These are phyloP conservation scores for Camelina hispida DNA, from an alignment of 345 rosid genomes.

Conservation along the genomic window DNA sequence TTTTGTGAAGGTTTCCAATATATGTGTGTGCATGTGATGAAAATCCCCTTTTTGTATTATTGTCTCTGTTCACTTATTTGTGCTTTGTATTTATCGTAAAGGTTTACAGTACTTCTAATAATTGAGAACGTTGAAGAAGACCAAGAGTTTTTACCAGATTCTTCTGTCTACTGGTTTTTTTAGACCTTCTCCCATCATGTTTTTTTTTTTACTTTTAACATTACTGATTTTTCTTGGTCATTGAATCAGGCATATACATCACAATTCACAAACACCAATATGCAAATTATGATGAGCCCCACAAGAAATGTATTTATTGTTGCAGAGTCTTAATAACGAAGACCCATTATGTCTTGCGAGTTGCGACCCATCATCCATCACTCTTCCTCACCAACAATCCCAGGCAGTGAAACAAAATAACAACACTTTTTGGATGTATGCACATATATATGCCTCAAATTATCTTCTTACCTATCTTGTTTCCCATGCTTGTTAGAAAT, in stretches of 20 bases:
- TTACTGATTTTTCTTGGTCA: not conserved
- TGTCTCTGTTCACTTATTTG: constrained; percentile 12
- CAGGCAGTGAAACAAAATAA: constrained; percentile 10
- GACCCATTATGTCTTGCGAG: constrained; percentile 33
- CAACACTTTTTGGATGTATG: not conserved
- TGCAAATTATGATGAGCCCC: constrained; percentile 7
- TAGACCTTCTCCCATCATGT: not conserved
- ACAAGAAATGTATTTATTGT: constrained; percentile 34
- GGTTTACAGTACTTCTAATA: constrained; percentile 21
- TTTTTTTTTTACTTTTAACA: not conserved
- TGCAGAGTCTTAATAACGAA: constrained; percentile 38
- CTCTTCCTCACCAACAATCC: constrained; percentile 21
- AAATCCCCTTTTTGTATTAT: constrained; percentile 4
- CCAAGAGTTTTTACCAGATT: not conserved
- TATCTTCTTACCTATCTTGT: not conserved
- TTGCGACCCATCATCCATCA: constrained; percentile 29
- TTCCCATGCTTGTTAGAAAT: not conserved
- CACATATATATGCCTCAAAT: not conserved
- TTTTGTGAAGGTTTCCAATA: constrained; percentile 12
- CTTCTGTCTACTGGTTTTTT: not conserved
- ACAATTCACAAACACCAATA: not conserved
- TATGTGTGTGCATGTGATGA: constrained; percentile 28
- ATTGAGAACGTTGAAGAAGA: constrained; percentile 32
- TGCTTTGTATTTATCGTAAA: constrained; percentile 31
- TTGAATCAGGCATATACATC: not conserved